Percentiles rank a stretch among this genome's conserved stretches.
These are phyloP conservation scores for Phyllosticta paracitricarpa DNA, from an alignment of 2,329 filamentous ascomycete species.

Conservation along the genomic window DNA sequence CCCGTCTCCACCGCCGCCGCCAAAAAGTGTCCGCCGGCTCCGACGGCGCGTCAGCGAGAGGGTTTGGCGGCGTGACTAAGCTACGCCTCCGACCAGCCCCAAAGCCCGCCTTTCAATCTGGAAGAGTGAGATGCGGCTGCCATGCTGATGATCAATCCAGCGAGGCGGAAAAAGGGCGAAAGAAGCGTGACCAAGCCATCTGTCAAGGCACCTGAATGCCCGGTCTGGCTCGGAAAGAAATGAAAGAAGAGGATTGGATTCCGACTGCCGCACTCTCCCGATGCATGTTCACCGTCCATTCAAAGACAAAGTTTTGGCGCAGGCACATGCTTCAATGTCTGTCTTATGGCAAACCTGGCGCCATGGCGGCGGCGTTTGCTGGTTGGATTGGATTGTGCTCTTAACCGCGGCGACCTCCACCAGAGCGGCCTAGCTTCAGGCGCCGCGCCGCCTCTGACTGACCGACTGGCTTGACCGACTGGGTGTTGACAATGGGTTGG, in stretches of 20 bases:
- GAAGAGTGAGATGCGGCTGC: background rate
- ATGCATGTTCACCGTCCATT: background rate
- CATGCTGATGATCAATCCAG: background rate
- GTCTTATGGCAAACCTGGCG: background rate
- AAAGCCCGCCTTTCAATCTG: background rate
- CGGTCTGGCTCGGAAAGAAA: background rate
- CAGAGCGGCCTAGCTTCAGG: constrained; percentile 6
- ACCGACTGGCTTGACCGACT: background rate
- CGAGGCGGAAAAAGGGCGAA: background rate
- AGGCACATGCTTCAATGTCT: background rate
- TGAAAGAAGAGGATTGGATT: background rate
- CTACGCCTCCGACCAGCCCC: background rate
- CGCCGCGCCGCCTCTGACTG: constrained; percentile 3
- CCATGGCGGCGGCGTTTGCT: background rate
- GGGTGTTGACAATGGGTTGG: constrained; percentile 21
- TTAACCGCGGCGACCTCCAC: constrained; percentile 3
- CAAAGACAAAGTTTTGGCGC: background rate
- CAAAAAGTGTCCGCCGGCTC: background rate
- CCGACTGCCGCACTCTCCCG: background rate
- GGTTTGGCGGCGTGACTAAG: background rate
- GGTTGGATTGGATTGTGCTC: background rate
- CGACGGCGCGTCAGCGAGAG: background rate
- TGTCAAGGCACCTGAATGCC: background rate
- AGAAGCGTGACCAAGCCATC: background rate
- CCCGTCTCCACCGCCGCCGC: background rate